Percentiles rank a stretch among this genome's conserved stretches.
These are phyloP conservation scores for Colletotrichum spinosum DNA, from an alignment of 2,329 filamentous ascomycete genomes.

Conservation along the genomic window DNA sequence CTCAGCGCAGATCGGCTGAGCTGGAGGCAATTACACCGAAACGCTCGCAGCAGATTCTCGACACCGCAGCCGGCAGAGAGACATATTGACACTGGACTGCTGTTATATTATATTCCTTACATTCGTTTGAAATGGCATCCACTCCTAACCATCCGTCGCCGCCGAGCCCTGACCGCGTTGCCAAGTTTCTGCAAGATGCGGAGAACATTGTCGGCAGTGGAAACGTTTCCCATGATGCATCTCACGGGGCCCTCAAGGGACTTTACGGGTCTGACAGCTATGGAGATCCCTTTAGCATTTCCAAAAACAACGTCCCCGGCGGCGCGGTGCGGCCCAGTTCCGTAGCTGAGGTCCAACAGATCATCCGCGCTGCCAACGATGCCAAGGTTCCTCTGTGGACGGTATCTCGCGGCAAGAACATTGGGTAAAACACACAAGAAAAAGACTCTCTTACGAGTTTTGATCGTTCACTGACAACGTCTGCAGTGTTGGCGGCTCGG, in stretches of 20 bases:
- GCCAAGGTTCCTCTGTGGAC: background rate
- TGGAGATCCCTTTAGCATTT: background rate
- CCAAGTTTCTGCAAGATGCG: background rate
- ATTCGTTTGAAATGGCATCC: too few species aligned
- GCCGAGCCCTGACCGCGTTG: background rate
- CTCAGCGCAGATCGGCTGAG: too few species aligned
- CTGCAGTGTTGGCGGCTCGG: constrained; percentile 57
- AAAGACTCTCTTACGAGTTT: background rate
- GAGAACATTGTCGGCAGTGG: background rate
- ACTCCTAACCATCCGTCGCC: too few species aligned
- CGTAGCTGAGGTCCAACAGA: background rate
- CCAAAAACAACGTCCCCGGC: background rate
- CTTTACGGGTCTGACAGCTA: background rate
- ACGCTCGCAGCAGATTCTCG: too few species aligned
- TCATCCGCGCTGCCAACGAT: constrained; percentile 3
- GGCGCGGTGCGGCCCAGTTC: background rate
- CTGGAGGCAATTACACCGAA: too few species aligned
- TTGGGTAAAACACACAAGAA: background rate
- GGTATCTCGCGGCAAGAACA: constrained; percentile 2
- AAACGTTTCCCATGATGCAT: background rate
- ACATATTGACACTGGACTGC: too few species aligned
- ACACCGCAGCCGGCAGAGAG: too few species aligned
- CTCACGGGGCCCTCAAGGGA: background rate
- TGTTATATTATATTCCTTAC: too few species aligned
- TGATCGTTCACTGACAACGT: background rate